phyloP scores from a whole-genome alignment of 495 filamentous ascomycete species.

The Neurospora tetraspora region DNA sequence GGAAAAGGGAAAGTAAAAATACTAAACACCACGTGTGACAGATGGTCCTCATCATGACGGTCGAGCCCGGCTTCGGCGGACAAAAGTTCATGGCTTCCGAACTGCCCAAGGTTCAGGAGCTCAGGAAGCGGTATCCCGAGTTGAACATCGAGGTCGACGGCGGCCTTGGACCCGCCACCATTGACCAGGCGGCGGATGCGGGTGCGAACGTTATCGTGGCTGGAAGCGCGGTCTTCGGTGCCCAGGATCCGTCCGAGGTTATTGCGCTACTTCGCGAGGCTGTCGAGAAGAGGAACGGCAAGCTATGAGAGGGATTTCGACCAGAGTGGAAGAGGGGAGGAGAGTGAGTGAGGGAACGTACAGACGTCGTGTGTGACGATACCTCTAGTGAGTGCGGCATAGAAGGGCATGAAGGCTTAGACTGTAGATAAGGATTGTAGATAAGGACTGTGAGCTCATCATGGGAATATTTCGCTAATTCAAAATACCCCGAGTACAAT shows the following conservation, averaged over 20 bases:
- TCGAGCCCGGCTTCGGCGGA: conserved; percentile 93
- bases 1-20: background rate
- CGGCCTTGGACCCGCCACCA: conserved; percentile 75
- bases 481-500: background rate
- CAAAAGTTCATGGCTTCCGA: conserved; percentile 97
- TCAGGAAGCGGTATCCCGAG: conserved; percentile 76
- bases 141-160: conserved; percentile 97
- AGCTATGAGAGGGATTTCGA: conserved; percentile 8
- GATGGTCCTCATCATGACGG: conserved; percentile 99
- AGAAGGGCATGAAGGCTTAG: background rate
- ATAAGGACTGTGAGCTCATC: background rate
- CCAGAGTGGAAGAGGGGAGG: background rate
- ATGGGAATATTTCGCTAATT: background rate
- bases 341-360: background rate
- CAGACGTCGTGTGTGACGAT: background rate
- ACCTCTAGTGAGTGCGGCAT: background rate
- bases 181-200: conserved; percentile 89
- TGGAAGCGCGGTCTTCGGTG: conserved; percentile 93
- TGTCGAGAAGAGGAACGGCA: conserved; percentile 51
- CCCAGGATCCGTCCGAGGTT: conserved; percentile 74
- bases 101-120: conserved; percentile 80
- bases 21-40: conserved; percentile 20
- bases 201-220: conserved; percentile 98
- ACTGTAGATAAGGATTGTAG: background rate
- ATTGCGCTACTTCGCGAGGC: conserved; percentile 69